These are phyloP conservation scores for Olyra latifolia DNA, from an alignment of 176 grass and related monocot species.

Conservation along the genomic window DNA sequence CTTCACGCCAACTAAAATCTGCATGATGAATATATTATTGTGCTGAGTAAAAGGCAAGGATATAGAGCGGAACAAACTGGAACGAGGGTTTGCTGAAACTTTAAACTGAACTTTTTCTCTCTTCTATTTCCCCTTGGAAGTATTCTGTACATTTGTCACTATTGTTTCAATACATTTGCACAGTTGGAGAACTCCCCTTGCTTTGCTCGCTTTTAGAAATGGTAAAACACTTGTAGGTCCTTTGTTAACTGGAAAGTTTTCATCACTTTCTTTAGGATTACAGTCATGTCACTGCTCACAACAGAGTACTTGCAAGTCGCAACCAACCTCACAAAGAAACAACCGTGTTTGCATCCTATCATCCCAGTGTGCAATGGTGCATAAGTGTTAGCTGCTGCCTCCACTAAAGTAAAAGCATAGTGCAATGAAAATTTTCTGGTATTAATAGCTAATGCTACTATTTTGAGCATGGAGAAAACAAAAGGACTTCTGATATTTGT, in stretches of 20 bases:
- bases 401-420: conserved; percentile 9
- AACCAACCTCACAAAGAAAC: conserved; percentile 32
- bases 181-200: neutral
- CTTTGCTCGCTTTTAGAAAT: neutral
- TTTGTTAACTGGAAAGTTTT: neutral
- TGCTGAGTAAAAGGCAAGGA: conserved; percentile 25
- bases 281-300: neutral
- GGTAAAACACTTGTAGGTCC: conserved; percentile 1
- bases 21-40: conserved; percentile 30
- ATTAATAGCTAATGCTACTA: neutral
- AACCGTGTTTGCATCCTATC: neutral
- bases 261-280: neutral
- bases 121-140: conserved; percentile 11
- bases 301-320: neutral
- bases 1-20: conserved; percentile 93
- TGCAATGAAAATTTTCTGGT: neutral
- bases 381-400: neutral
- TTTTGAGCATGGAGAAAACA: neutral
- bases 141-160: neutral
- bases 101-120: neutral
- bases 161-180: neutral
- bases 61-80: conserved; percentile 22
- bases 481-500: neutral
- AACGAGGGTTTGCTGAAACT: conserved; percentile 25
- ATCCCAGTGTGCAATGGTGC: neutral